Conservation (phyloP, 805 yeast genomes). For the Kodamaea sagamina region DNA sequence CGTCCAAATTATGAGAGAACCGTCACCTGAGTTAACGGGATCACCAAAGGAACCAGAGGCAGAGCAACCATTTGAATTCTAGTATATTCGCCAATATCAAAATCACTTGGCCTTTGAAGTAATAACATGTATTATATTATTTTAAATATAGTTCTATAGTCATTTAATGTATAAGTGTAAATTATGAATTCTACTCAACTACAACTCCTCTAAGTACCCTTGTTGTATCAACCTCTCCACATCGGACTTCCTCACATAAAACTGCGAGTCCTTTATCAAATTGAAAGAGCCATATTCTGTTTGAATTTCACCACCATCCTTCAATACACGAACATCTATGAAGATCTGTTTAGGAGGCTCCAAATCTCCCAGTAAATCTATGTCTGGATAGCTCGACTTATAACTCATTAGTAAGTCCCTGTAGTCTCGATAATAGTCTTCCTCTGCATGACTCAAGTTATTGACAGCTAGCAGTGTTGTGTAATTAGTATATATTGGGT, state of each 20-base stretch:
- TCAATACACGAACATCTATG: conserved; percentile 88
- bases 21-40: too few species aligned
- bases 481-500: conserved; percentile 18
- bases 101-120: too few species aligned
- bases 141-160: too few species aligned
- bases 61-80: too few species aligned
- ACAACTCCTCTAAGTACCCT: conserved; percentile 81
- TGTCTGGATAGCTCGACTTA: conserved; percentile 76
- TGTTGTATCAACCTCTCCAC: conserved; percentile 93
- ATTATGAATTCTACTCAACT: too few species aligned
- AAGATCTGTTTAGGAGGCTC: conserved; percentile 91
- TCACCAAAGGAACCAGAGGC: too few species aligned
- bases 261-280: conserved; percentile 89
- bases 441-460: conserved; percentile 74
- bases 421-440: conserved; percentile 72
- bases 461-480: conserved; percentile 39
- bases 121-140: too few species aligned
- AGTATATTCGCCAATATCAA: too few species aligned
- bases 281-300: conserved; percentile 97
- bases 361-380: conserved; percentile 85
- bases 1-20: too few species aligned
- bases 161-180: too few species aligned
- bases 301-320: conserved; percentile 95
- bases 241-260: conserved; percentile 90
- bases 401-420: conserved; percentile 70